Conservation (phyloP, 2,329 filamentous ascomycete genomes). For the Aspergillus sp. region DNA sequence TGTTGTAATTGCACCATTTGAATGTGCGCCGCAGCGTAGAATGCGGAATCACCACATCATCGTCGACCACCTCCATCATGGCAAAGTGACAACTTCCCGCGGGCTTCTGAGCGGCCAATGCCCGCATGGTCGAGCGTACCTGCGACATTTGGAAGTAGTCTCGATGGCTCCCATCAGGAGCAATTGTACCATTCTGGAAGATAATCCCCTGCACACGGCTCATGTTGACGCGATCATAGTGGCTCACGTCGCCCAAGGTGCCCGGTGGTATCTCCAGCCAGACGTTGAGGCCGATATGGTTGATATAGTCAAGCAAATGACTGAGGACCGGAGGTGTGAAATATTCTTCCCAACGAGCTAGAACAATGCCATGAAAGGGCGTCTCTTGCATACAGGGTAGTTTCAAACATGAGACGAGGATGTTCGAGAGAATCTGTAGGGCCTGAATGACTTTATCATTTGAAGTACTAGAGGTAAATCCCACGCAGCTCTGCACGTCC, state of each 20-base stretch:
- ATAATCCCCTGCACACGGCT: conserved; percentile 34
- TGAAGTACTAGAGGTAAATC: not conserved
- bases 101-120: conserved; percentile 16
- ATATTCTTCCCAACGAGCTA: conserved; percentile 36
- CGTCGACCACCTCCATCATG: conserved; percentile 43
- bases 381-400: not conserved
- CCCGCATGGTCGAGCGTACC: conserved; percentile 25
- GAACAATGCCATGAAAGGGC: conserved; percentile 39
- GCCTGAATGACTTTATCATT: conserved; percentile 15
- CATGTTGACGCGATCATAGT: conserved; percentile 23
- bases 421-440: conserved; percentile 2
- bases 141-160: conserved; percentile 42
- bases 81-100: conserved; percentile 14
- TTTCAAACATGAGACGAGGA: conserved; percentile 7
- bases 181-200: conserved; percentile 37
- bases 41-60: conserved; percentile 34
- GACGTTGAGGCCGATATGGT: conserved; percentile 38
- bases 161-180: conserved; percentile 32
- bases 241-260: conserved; percentile 27
- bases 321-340: conserved; percentile 32
- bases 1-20: conserved; percentile 45
- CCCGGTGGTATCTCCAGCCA: conserved; percentile 40
- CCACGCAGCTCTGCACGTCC: conserved; percentile 12
- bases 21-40: conserved; percentile 40
- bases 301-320: conserved; percentile 34